phyloP scores from a whole-genome alignment of 148 eudicot species.

The Talinum fruticosum region DNA sequence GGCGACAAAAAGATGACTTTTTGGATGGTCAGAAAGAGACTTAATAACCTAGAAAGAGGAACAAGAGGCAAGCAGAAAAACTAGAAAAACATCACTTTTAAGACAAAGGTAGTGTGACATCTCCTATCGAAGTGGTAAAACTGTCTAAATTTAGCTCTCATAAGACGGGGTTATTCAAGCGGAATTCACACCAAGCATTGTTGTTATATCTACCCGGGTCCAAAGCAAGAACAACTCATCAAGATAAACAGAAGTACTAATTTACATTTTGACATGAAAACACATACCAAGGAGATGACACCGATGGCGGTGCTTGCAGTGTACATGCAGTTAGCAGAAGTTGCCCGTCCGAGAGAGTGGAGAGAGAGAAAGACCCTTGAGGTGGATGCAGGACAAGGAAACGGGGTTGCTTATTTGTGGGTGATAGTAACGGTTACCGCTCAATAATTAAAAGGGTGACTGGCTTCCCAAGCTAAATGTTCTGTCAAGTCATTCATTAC shows the following conservation, averaged over 20 bases:
- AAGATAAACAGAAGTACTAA: neutral
- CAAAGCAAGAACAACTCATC: too few relatives aligned
- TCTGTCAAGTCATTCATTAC: slow-evolving; percentile 24
- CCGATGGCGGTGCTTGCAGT: neutral
- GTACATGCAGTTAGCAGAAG: neutral
- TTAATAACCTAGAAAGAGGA: neutral
- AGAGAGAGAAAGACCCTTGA: neutral
- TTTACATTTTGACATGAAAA: neutral
- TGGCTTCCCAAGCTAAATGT: slow-evolving; percentile 25
- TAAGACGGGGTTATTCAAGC: too few relatives aligned
- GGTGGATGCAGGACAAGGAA: neutral
- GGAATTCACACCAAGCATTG: too few relatives aligned
- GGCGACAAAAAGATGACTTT: slow-evolving; percentile 12
- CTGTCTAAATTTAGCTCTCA: too few relatives aligned
- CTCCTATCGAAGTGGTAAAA: too few relatives aligned
- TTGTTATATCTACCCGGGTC: too few relatives aligned
- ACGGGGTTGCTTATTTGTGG: neutral
- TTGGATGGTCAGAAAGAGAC: slow-evolving; percentile 21
- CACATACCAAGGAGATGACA: slow-evolving; percentile 9
- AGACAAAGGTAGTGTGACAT: neutral
- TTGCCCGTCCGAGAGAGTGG: neutral
- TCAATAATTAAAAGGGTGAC: slow-evolving; percentile 17
- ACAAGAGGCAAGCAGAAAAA: neutral
- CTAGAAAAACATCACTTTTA: neutral
- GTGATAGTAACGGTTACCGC: slow-evolving; percentile 3